Percentiles rank a stretch among this genome's conserved stretches.
phyloP scores from a whole-genome alignment of 2,329 filamentous ascomycete species.

The Aspergillus costaricaensis region DNA sequence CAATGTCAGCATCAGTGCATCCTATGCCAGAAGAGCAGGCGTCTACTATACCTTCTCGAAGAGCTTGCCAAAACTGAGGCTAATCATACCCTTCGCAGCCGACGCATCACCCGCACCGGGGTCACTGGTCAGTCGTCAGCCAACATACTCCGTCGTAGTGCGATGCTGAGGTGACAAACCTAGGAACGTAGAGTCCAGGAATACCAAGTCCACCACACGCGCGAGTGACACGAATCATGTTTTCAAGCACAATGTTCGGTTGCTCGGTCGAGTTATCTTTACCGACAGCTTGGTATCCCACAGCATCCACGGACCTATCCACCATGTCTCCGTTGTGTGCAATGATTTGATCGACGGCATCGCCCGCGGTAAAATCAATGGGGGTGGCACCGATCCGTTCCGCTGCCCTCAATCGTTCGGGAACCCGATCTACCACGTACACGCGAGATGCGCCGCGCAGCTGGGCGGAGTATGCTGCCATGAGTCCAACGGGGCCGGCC shows the following conservation, averaged over 20 bases:
- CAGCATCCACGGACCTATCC: slow-evolving; percentile 65
- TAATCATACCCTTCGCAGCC: slow-evolving; percentile 63
- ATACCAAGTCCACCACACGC: slow-evolving; percentile 64
- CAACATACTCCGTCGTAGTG: too few species aligned
- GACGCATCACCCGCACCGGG: slow-evolving; percentile 65
- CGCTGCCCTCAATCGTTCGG: slow-evolving; percentile 60
- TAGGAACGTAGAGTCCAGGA: slow-evolving; percentile 56
- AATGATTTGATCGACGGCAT: slow-evolving; percentile 62
- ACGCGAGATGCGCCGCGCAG: slow-evolving; percentile 63
- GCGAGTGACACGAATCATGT: slow-evolving; percentile 64
- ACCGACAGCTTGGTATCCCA: slow-evolving; percentile 65
- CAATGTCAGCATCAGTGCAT: background rate
- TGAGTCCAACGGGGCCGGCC: slow-evolving; percentile 65
- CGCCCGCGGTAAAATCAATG: slow-evolving; percentile 61
- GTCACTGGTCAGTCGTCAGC: slow-evolving; percentile 38
- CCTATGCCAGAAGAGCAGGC: background rate
- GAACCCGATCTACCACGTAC: slow-evolving; percentile 64
- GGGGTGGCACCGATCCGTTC: slow-evolving; percentile 64
- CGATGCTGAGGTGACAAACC: too few species aligned
- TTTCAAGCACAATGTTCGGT: slow-evolving; percentile 52
- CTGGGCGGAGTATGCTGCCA: slow-evolving; percentile 65
- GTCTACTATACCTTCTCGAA: slow-evolving; percentile 61
- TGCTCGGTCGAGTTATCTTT: slow-evolving; percentile 59
- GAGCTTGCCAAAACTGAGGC: slow-evolving; percentile 66
- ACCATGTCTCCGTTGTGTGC: slow-evolving; percentile 61